These are phyloP conservation scores for Rosellinia necatrix DNA, from an alignment of 2,329 filamentous ascomycete species.

Conservation along the genomic window DNA sequence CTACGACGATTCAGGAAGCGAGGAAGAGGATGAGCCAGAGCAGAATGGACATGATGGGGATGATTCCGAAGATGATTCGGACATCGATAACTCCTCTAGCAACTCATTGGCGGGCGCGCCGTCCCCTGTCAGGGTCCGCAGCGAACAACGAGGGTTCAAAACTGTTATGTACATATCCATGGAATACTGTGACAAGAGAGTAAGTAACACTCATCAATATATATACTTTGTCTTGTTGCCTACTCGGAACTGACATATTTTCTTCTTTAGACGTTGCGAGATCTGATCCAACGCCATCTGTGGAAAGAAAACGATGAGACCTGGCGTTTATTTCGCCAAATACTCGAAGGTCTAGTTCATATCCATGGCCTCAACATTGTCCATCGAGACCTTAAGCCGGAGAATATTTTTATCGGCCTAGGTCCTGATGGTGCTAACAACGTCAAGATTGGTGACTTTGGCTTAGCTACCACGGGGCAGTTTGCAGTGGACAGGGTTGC, in stretches of 20 bases:
- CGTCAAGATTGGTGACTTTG: constrained; percentile 96
- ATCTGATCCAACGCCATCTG: constrained; percentile 79
- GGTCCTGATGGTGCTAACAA: constrained; percentile 77
- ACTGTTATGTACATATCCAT: constrained; percentile 96
- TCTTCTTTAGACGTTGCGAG: constrained; percentile 72
- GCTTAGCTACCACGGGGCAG: constrained; percentile 87
- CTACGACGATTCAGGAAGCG: constrained; percentile 58
- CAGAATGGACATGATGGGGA: constrained; percentile 18
- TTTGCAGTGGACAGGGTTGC: constrained; percentile 64
- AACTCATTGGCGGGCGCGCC: constrained; percentile 30
- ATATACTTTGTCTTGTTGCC: neutral
- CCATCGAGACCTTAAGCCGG: constrained; percentile 93
- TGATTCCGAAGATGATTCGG: constrained; percentile 49
- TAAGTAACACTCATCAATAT: constrained; percentile 45
- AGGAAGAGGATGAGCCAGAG: constrained; percentile 48
- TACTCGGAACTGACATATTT: neutral
- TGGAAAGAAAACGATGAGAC: constrained; percentile 75
- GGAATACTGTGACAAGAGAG: constrained; percentile 95
- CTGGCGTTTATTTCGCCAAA: constrained; percentile 90
- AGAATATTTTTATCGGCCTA: constrained; percentile 87
- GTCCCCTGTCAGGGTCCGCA: constrained; percentile 36
- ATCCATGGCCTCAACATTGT: constrained; percentile 92
- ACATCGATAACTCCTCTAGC: constrained; percentile 33
- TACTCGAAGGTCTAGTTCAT: constrained; percentile 86
- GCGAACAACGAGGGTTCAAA: constrained; percentile 58